Base-by-base conservation (phyloP, 2,329 filamentous ascomycete genomes). In the Leptographium galeiforme region DNA sequence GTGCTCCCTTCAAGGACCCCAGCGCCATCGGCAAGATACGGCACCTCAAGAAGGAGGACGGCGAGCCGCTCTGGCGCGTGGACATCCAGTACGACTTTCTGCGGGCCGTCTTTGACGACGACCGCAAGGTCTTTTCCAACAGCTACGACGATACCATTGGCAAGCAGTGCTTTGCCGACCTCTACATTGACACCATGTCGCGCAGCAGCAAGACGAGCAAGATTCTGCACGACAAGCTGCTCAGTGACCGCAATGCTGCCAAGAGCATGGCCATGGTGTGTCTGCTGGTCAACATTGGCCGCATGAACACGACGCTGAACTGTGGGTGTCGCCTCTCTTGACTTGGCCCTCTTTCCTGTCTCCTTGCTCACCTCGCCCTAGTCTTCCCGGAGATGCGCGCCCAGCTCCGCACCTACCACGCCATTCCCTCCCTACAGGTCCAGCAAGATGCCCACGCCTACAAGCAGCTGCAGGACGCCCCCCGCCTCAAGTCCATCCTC, bases 201-300 rank as follows among this genome's bases (percentile, higher is more conserved):
- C 82, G 89, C 67, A 98, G 93, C 72, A 96, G 89, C 76, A 98
- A 98, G 75, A 97, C 91, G 33, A 97, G 93, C 76, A 97, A 97
- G 71, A 93, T 98, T 50, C 76, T 98, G 58, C 89, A 95, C 68
- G 93, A 98, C 69, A 97, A 98, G 73, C 77, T 98, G 59, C 77
- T 95, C 63, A 93, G 85, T 60, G 93, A 98, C 66, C 84, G 88
- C 63, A 84, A 89, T 59, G 90, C 90, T 25, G 93, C 91, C 39
- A 89, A 95, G 67, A 91, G 89, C 64, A 98, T 98, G 93, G 93
- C 93, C 52, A 98, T 98, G 93, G 91, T 98, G 55, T 98, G 93
- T 69, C 73, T 98, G 59, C 72, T 98, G 62, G 93, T 98, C 66
- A 98, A 98, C 64, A 87, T 98, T 58, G 93, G 93, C 55, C 79